phyloP scores from a whole-genome alignment of 352 stramenopile genomes.

The Phytophthora chlamydospora region DNA sequence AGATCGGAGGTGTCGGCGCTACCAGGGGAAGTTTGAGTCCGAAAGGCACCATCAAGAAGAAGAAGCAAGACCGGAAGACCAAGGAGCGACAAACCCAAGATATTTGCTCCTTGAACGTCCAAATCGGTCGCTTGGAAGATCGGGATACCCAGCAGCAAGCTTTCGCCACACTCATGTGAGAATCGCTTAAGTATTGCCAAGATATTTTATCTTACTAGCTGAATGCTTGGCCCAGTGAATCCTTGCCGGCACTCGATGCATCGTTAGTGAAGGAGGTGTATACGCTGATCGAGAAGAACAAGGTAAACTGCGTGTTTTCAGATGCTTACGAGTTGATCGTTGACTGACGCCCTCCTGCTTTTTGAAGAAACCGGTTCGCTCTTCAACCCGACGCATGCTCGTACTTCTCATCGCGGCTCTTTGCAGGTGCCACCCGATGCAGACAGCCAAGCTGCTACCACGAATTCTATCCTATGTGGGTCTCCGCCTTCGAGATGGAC shows the following conservation, averaged over 20 bases:
- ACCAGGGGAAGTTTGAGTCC: conserved; percentile 22
- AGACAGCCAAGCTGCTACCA: conserved; percentile 43
- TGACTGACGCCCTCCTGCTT: neutral
- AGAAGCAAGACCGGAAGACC: conserved; percentile 51
- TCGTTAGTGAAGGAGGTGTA: conserved; percentile 51
- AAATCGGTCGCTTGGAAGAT: conserved; percentile 68
- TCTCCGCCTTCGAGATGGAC: conserved; percentile 60
- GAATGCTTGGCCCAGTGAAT: conserved; percentile 33
- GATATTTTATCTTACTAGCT: conserved; percentile 3
- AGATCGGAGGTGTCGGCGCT: conserved; percentile 4
- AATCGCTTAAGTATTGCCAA: too few species aligned
- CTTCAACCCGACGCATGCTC: conserved; percentile 63
- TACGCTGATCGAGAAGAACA: conserved; percentile 62
- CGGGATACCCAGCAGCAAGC: conserved; percentile 72
- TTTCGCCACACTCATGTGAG: conserved; percentile 54
- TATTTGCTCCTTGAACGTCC: conserved; percentile 47
- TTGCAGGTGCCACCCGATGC: conserved; percentile 50
- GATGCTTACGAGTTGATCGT: neutral
- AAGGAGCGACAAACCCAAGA: conserved; percentile 44
- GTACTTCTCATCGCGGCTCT: conserved; percentile 62
- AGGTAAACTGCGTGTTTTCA: conserved; percentile 33
- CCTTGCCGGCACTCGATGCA: conserved; percentile 41
- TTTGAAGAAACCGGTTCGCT: conserved; percentile 44
- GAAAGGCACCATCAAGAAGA: conserved; percentile 46
- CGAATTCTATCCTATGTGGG: conserved; percentile 52